Evolutionary conservation across 306 rosid species (phyloP).

Genomic region (barrel medic (Medicago truncatula)): DNA sequence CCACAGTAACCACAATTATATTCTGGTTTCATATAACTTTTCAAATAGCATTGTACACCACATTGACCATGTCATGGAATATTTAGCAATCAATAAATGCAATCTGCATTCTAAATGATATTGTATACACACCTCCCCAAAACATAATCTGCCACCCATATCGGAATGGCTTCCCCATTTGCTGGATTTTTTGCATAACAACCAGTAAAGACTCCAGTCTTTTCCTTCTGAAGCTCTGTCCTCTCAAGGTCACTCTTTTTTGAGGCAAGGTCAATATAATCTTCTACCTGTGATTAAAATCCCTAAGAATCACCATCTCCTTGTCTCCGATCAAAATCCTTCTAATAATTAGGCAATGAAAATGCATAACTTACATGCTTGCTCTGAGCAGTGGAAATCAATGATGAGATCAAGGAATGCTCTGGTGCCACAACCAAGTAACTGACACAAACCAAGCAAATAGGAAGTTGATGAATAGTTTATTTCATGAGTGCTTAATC

Average conservation of each 20-base stretch:
- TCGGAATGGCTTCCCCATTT: slow-evolving; percentile 78
- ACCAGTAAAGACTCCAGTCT: slow-evolving; percentile 91
- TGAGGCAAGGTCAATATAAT: slow-evolving; percentile 76
- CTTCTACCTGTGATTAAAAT: slow-evolving; percentile 70
- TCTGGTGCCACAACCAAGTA: slow-evolving; percentile 96
- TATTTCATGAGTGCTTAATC: slow-evolving; percentile 34
- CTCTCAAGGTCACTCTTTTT: slow-evolving; percentile 98
- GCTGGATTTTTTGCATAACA: slow-evolving; percentile 93
- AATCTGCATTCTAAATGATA: slow-evolving; percentile 33
- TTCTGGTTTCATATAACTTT: slow-evolving; percentile 6
- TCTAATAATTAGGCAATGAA: slow-evolving; percentile 39
- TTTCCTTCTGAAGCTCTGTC: slow-evolving; percentile 98
- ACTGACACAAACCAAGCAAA: slow-evolving; percentile 56
- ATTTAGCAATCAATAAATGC: slow-evolving; percentile 38
- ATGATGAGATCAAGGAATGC: slow-evolving; percentile 69
- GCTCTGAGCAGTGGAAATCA: slow-evolving; percentile 64
- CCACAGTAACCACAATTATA: slow-evolving; percentile 43
- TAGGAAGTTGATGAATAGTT: slow-evolving; percentile 16
- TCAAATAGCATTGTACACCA: slow-evolving; percentile 22
- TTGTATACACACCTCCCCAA: slow-evolving; percentile 78
- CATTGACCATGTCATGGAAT: slow-evolving; percentile 30
- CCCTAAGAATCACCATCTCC: slow-evolving; percentile 49
- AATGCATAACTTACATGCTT: slow-evolving; percentile 61
- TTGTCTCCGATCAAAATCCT: slow-evolving; percentile 47
- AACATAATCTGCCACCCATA: slow-evolving; percentile 99